Conservation (phyloP, 805 yeast genomes). For the Pichia scutulata region DNA sequence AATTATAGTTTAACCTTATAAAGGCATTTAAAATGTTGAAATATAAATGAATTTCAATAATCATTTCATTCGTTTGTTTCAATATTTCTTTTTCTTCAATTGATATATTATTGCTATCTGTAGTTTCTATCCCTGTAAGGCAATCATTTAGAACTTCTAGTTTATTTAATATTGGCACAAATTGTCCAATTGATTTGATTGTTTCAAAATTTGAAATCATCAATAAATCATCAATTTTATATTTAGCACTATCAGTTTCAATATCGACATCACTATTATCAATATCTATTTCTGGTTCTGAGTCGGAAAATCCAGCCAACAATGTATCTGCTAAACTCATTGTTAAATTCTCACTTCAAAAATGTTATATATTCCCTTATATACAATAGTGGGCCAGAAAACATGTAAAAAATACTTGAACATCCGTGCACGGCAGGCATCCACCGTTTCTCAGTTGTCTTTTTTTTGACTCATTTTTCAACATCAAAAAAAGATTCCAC, state of each 20-base stretch:
- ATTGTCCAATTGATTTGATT: conserved; percentile 20
- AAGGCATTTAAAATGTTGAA: conserved; percentile 41
- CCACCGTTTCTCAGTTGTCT: neutral
- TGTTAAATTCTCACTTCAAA: neutral
- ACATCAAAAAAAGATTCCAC: neutral
- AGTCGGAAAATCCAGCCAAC: conserved; percentile 34
- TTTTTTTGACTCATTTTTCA: neutral
- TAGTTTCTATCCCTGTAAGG: conserved; percentile 24
- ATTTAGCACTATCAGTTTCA: neutral
- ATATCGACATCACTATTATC: neutral
- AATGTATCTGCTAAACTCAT: conserved; percentile 36
- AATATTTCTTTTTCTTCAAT: conserved; percentile 42
- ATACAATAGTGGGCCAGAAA: no score
- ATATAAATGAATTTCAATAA: conserved; percentile 4
- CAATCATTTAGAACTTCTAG: conserved; percentile 17
- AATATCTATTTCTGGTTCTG: conserved; percentile 10
- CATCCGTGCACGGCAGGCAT: neutral
- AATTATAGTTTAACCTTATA: conserved; percentile 44
- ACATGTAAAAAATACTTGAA: neutral
- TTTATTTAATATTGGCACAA: conserved; percentile 23
- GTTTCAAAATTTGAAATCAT: conserved; percentile 9
- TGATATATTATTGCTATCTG: neutral
- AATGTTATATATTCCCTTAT: no score
- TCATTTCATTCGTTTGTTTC: conserved; percentile 19
- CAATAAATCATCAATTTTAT: conserved; percentile 6